These are phyloP conservation scores for Xerophyta viscosa DNA, from an alignment of 106 monocot genomes.

Conservation along the genomic window DNA sequence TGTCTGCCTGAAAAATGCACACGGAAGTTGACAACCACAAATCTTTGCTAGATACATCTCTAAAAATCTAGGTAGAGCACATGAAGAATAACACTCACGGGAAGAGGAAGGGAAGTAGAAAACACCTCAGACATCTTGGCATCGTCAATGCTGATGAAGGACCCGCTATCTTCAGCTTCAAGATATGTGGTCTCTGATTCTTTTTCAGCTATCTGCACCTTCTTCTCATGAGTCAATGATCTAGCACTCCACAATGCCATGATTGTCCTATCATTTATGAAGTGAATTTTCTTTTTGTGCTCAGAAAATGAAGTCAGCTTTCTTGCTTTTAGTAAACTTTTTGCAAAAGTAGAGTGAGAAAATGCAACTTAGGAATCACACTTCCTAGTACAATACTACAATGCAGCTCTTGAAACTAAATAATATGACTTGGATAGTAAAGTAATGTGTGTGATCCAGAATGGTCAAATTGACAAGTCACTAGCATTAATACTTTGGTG, in stretches of 20 bases:
- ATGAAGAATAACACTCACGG: conserved; percentile 13
- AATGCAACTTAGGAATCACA: too few relatives aligned
- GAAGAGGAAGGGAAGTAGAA: conserved; percentile 15
- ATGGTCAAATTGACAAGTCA: too few relatives aligned
- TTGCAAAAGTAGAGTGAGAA: too few relatives aligned
- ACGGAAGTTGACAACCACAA: not conserved
- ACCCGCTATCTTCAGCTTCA: conserved; percentile 19
- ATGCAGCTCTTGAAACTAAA: too few relatives aligned
- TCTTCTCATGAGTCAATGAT: conserved; percentile 25
- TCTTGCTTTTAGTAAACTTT: not conserved
- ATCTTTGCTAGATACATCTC: not conserved
- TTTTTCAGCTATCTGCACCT: conserved; percentile 27
- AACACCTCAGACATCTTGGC: conserved; percentile 30
- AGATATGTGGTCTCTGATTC: conserved; percentile 27
- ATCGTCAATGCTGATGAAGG: conserved; percentile 26
- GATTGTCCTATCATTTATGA: conserved; percentile 37
- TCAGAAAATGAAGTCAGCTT: too few relatives aligned
- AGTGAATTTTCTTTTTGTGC: too few relatives aligned
- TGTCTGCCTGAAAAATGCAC: conserved; percentile 8
- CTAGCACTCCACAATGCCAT: conserved; percentile 44
- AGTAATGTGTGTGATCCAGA: too few relatives aligned
- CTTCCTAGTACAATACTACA: too few relatives aligned
- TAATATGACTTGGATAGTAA: too few relatives aligned
- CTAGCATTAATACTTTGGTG: too few relatives aligned
- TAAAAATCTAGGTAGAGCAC: not conserved